These are phyloP conservation scores for Dioscorea zingiberensis DNA, from an alignment of 106 monocot genomes.

Conservation along the genomic window DNA sequence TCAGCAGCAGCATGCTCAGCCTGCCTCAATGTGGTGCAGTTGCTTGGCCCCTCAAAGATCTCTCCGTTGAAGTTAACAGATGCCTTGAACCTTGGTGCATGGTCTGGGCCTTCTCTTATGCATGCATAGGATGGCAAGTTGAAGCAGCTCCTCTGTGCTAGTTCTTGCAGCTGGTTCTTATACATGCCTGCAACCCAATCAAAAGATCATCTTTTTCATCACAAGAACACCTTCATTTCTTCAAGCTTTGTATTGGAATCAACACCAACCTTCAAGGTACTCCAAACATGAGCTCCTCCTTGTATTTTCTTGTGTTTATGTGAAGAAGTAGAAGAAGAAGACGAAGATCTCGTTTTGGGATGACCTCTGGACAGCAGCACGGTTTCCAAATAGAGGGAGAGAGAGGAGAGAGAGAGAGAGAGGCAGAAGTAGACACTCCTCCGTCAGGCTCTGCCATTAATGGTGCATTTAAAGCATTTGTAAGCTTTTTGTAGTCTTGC, in stretches of 20 bases:
- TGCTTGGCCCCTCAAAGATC: conserved; percentile 56
- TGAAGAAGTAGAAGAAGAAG: neutral
- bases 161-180: conserved; percentile 87
- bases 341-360: neutral
- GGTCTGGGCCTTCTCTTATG: conserved; percentile 72
- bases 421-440: conserved; percentile 4
- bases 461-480: conserved; percentile 24
- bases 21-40: conserved; percentile 61
- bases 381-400: conserved; percentile 21
- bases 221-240: too few species aligned
- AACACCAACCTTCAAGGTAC: too few species aligned
- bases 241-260: too few species aligned
- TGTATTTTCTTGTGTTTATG: too few species aligned
- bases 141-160: conserved; percentile 86
- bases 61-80: conserved; percentile 79
- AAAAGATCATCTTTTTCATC: neutral
- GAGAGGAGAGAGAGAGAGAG: neutral
- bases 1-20: conserved; percentile 85
- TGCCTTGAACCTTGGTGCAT: conserved; percentile 78
- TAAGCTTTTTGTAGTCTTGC: conserved; percentile 16
- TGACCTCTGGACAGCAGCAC: conserved; percentile 11
- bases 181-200: conserved; percentile 41
- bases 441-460: conserved; percentile 29
- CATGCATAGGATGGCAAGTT: conserved; percentile 73
- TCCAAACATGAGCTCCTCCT: too few species aligned